These are phyloP conservation scores for Austroboletus novae-zelandiae DNA, from an alignment of 1,284 basidiomycete genomes.

Conservation along the genomic window DNA sequence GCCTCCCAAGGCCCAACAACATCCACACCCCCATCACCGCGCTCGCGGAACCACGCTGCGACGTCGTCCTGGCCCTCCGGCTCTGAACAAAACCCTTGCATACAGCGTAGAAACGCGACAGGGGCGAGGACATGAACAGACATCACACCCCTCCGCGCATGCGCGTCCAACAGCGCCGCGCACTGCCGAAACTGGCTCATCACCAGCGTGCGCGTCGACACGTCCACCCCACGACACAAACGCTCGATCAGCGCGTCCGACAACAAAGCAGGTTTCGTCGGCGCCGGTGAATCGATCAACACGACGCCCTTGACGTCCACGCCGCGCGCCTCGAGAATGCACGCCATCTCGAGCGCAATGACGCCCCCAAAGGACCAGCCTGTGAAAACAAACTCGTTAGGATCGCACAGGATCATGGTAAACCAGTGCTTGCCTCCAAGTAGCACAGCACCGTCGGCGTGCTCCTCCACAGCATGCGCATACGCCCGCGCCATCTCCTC, in stretches of 20 bases:
- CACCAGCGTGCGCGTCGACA: constrained; percentile 17
- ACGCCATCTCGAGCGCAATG: constrained; percentile 63
- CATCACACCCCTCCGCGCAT: constrained; percentile 31
- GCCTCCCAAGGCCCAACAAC: constrained; percentile 49
- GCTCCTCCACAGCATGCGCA: constrained; percentile 24
- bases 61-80: constrained; percentile 25
- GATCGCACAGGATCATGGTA: neutral
- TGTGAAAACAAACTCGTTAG: constrained; percentile 21
- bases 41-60: constrained; percentile 51
- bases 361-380: constrained; percentile 80
- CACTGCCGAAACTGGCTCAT: constrained; percentile 44
- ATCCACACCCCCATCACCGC: constrained; percentile 32
- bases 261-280: constrained; percentile 47
- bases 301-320: constrained; percentile 53
- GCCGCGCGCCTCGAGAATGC: constrained; percentile 44
- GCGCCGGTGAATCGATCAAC: constrained; percentile 65
- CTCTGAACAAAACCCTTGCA: constrained; percentile 37
- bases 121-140: constrained; percentile 21
- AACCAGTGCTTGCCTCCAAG: constrained; percentile 52
- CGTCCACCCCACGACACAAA: constrained; percentile 12
- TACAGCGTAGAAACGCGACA: constrained; percentile 46
- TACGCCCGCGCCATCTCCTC: constrained; percentile 20
- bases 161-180: constrained; percentile 39
- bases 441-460: constrained; percentile 37
- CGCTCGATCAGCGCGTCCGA: constrained; percentile 47